Evolutionary conservation across 352 stramenopile genomes (phyloP), one percentile per base, ranked within the genome.

Genomic region (Pythium volutum): DNA sequence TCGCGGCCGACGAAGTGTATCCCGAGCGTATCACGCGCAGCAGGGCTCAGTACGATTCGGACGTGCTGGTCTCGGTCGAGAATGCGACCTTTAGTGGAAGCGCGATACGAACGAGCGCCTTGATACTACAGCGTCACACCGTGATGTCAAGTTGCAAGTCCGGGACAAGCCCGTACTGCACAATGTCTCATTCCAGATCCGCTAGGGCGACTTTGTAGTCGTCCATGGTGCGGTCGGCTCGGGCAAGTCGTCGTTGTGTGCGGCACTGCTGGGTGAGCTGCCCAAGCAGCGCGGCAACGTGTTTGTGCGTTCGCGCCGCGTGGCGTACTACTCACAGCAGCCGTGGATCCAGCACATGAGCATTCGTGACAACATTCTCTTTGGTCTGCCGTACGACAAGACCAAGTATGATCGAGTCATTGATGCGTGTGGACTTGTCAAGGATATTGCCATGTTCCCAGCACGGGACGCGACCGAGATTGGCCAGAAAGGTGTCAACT

Each of bases 281-380:
- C 73, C 89, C 41, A 74, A 72, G 39, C 18, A 56, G 6, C 43
- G 34, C 8, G 77, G 77, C 33, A 60, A 4, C 0, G 74, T 80
- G 0, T 76, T 77, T 39, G 72, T 84, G 1, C 62, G 75, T 53
- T 65, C 26, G 38, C 15, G 9, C 51, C 31, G 6, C 7, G 26
- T 85, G 9, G 75, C 74, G 18, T 95, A 93, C 66, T 91, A 77
- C 55, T 75, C 84, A 16, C 92, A 98, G 70, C 77, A 89, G 27
- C 61, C 91, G 20, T 98, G 96, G 75, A 98, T 99, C 45, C 82
- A 98, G 61, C 98, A 98, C 77, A 89, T 87, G 56, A 96, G 86
- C 2, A 65, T 98, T 2, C 74, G 77, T n/a, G 85, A 97, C 33
- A 99, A 99, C 74, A 97, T 99, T 59, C 70, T 98, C 10, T 98